Evolutionary conservation across 805 yeast species (phyloP).

Genomic region (Sporopachydermia quercuum): DNA sequence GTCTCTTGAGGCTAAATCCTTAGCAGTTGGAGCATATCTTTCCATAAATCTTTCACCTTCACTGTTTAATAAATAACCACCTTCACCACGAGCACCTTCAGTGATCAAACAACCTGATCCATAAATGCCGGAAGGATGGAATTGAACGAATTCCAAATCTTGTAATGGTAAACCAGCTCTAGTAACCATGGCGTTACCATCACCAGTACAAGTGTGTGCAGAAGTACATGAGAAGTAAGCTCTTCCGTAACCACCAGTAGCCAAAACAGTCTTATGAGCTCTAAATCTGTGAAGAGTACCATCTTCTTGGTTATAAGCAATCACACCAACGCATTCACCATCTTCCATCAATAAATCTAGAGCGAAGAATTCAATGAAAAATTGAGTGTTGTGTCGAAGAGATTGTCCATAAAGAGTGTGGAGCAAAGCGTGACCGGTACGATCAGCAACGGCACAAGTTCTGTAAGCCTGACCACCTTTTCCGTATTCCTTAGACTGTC

Average conservation of each 20-base stretch:
- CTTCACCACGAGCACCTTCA: slow-evolving; percentile 99
- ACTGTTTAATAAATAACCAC: slow-evolving; percentile 90
- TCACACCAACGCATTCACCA: slow-evolving; percentile 92
- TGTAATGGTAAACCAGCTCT: slow-evolving; percentile 97
- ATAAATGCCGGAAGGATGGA: slow-evolving; percentile 99
- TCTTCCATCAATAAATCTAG: slow-evolving; percentile 87
- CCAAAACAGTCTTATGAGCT: slow-evolving; percentile 90
- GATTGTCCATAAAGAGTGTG: slow-evolving; percentile 96
- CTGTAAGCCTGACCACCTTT: slow-evolving; percentile 99
- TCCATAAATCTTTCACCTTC: slow-evolving; percentile 99
- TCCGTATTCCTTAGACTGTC: slow-evolving; percentile 89
- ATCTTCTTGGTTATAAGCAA: slow-evolving; percentile 97
- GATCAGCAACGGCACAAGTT: slow-evolving; percentile 98
- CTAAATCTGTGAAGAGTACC: slow-evolving; percentile 97
- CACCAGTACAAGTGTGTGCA: slow-evolving; percentile 99
- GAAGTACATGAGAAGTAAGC: slow-evolving; percentile 98
- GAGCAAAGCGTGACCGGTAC: slow-evolving; percentile 95
- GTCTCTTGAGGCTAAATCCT: slow-evolving; percentile 96
- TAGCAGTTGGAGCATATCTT: slow-evolving; percentile 97
- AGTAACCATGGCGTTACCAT: slow-evolving; percentile 95
- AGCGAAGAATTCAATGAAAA: slow-evolving; percentile 95
- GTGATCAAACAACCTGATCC: slow-evolving; percentile 98
- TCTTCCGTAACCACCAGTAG: slow-evolving; percentile 98
- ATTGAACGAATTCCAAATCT: slow-evolving; percentile 94
- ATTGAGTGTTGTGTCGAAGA: slow-evolving; percentile 90